Evolutionary conservation across 2,329 filamentous ascomycete species (phyloP).

Genomic region (Pseudopithomyces chartarum): DNA sequence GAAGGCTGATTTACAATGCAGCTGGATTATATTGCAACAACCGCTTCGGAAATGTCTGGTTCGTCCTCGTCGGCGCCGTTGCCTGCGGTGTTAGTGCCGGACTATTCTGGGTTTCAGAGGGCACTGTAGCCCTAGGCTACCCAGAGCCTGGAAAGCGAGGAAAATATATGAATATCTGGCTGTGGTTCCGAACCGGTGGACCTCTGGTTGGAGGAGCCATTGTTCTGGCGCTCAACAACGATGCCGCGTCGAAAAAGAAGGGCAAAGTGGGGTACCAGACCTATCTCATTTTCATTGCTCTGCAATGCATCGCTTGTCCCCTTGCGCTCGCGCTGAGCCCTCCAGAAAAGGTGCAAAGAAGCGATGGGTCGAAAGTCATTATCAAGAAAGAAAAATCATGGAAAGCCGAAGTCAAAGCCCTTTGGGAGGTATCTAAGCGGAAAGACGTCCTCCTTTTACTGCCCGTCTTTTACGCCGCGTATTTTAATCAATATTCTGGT

Average conservation of each 20-base stretch:
- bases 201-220: conserved; percentile 56
- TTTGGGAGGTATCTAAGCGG: conserved; percentile 37
- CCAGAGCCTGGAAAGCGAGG: conserved; percentile 45
- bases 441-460: conserved; percentile 47
- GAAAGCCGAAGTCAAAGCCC: conserved; percentile 46
- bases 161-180: conserved; percentile 53
- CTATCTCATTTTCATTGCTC: conserved; percentile 51
- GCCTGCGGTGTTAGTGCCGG: conserved; percentile 40
- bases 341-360: conserved; percentile 50
- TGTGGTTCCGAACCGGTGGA: conserved; percentile 58
- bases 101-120: conserved; percentile 20
- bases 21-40: conserved; percentile 58
- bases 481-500: conserved; percentile 53
- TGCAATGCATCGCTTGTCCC: conserved; percentile 46
- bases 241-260: conserved; percentile 30
- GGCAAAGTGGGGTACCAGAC: conserved; percentile 44
- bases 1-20: conserved; percentile 1
- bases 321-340: conserved; percentile 47
- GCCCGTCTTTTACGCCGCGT: conserved; percentile 52
- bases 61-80: conserved; percentile 56
- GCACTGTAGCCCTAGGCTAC: conserved; percentile 18
- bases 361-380: conserved; percentile 48
- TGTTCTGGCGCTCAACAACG: conserved; percentile 52
- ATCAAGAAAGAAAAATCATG: conserved; percentile 46
- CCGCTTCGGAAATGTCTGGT: conserved; percentile 58